Evolutionary conservation across 2,329 filamentous ascomycete genomes (phyloP), one percentile per base, ranked within the genome.

Genomic region (Anthostomella pinea): DNA sequence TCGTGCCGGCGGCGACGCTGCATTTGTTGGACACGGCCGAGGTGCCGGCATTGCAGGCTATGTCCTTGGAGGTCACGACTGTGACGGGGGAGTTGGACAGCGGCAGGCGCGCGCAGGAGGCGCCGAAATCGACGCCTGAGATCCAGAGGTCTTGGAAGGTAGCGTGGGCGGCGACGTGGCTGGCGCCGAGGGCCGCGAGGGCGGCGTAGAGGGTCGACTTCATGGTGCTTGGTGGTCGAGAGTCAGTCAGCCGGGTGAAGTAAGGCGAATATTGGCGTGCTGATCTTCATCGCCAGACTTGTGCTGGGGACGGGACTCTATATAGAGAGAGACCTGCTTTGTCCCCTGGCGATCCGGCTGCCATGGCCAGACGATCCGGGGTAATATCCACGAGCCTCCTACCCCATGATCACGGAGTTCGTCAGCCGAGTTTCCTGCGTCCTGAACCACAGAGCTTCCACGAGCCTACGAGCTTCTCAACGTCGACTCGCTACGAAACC

Each of bases 101-200:
- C 1, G 73, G 73, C 1, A 72, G 38, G 34, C 75, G 67, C 22
- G 68, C 71, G 46, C 73, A 78, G 40, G 63, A 59, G 5, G 56
- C 47, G 16, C 61, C 64, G 58, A 49, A 48, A 39, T 66, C 70
- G 10, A 65, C 60, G 5, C 66, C 69, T 35, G 71, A 61, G 14
- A 72, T 61, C 68, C 69, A 74, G 22, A 73, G 60, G 22, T 72
- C 58, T 45, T 77, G 73, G 60, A 74, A 76, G 24, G 65, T 70
- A 30, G 73, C 69, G 40, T 78, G 74, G 25, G 63, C 65, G 27
- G 65, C 52, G 8, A 64, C 67, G 13, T 60, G 44, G 9, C 54
- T 52, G 6, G 59, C 63, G 25, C 58, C 55, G 15, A 68, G 38
- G 13, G 58, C 62, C 13, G 56, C 51, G 8, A 60, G 35, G 10